Percentiles rank a stretch among this genome's conserved stretches.
Evolutionary conservation across 768 basidiomycete genomes (phyloP).

Genomic region (Coprinellus micaceus): DNA sequence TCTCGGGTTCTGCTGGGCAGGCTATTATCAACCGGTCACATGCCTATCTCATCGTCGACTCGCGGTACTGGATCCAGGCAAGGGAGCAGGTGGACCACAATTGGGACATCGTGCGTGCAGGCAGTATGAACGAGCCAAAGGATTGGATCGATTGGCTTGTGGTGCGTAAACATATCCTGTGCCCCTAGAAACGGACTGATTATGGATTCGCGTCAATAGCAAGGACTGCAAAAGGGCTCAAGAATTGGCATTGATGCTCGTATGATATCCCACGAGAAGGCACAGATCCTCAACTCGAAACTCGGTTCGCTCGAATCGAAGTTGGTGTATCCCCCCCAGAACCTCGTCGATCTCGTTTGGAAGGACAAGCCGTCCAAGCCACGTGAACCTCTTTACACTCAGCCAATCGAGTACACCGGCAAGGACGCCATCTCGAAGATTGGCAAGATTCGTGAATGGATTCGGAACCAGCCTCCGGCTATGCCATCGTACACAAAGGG

Average conservation of each 20-base stretch:
- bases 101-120: slow-evolving; percentile 68
- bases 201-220: not conserved
- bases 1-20: slow-evolving; percentile 53
- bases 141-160: slow-evolving; percentile 82
- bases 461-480: slow-evolving; percentile 54
- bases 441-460: slow-evolving; percentile 65
- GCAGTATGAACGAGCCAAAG: slow-evolving; percentile 47
- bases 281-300: slow-evolving; percentile 53
- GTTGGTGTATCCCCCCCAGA: slow-evolving; percentile 77
- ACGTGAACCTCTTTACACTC: slow-evolving; percentile 60
- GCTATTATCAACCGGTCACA: slow-evolving; percentile 31
- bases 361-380: slow-evolving; percentile 70
- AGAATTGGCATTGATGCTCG: slow-evolving; percentile 83
- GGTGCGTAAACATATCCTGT: slow-evolving; percentile 32
- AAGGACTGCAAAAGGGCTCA: slow-evolving; percentile 39
- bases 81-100: slow-evolving; percentile 63
- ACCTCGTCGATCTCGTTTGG: slow-evolving; percentile 82
- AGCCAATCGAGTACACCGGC: slow-evolving; percentile 67
- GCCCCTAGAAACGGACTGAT: not conserved
- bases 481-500: slow-evolving; percentile 60
- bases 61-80: slow-evolving; percentile 83
- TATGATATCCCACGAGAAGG: slow-evolving; percentile 74
- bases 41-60: slow-evolving; percentile 77
- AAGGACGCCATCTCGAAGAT: slow-evolving; percentile 70
- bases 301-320: slow-evolving; percentile 55